Percentiles rank a stretch among this genome's conserved stretches.
These are phyloP conservation scores for Malus asiatica DNA, from an alignment of 306 rosid genomes.

Conservation along the genomic window DNA sequence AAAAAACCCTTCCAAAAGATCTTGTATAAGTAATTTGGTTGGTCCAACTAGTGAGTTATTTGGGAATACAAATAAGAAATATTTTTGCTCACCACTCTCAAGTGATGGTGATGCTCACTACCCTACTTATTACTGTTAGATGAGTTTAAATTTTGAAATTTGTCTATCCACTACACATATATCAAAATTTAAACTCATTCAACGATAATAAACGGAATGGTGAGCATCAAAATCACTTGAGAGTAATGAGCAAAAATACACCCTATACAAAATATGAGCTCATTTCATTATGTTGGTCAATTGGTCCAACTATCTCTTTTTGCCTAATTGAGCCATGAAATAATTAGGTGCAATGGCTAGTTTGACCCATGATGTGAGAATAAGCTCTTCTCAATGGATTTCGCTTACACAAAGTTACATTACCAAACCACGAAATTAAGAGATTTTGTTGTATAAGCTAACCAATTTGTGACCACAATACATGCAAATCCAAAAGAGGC, in stretches of 20 bases:
- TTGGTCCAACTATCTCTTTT: background rate
- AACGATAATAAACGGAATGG: too few species aligned
- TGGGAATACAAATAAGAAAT: too few species aligned
- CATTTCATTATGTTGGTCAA: background rate
- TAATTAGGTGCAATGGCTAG: background rate
- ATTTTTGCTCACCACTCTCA: too few species aligned
- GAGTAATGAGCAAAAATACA: too few species aligned
- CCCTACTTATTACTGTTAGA: rapidly evolving
- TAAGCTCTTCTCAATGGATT: background rate
- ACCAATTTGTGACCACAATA: background rate
- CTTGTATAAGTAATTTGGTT: background rate
- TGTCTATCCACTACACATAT: too few species aligned
- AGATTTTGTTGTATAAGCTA: background rate
- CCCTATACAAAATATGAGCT: too few species aligned
- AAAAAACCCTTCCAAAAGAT: background rate
- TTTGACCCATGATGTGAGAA: background rate
- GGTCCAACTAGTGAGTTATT: background rate
- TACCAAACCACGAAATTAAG: background rate
- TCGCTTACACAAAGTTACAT: background rate
- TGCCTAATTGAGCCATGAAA: background rate
- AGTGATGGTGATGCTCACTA: too few species aligned
- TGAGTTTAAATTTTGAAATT: too few species aligned
- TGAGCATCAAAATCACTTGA: too few species aligned
- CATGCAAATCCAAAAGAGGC: background rate
- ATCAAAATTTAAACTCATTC: too few species aligned